Evolutionary conservation across 371 early-diverging fungal species (phyloP), one percentile per base, ranked within the genome.

Genomic region (Apophysomyces variabilis): DNA sequence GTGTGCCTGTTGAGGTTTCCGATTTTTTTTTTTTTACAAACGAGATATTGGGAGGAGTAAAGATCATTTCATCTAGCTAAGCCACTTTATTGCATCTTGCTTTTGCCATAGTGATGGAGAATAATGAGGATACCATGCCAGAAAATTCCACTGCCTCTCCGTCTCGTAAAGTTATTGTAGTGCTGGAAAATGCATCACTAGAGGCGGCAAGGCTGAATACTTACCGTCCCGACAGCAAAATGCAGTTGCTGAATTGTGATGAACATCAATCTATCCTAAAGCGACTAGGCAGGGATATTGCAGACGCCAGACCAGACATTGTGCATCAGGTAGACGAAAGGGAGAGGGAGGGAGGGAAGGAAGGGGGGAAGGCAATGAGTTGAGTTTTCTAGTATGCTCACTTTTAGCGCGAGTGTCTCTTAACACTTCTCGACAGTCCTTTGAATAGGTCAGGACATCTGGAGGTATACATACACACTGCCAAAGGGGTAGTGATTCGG

Each of bases 381-480:
- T 26, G 32, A 26, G 32, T 1, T 26, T 26, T 26, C 32, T 26
- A 26, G 32, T 54, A 18, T 32, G 12, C 61, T 38, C 57, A 43
- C 50, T 67, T 64, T 18, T 64, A 16, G 26, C 56, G 18, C 13
- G 73, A 97, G 92, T 98, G 98, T 74, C 87, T 99, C 46, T 82
- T 99, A 66, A 93, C 97, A 13, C 87, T 99, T 38, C 84, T 99
- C 38, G 99, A 99, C 83, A 93, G 93, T 65, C 99, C 99, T n/a
- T 80, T 99, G 68, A 98, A 98, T 87, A 97, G 98, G 77, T 92
- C 99, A 6, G 98, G 98, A 35, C 85, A 90, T 54, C 78, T 99
- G 61, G 96, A 96, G 75, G 90, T 94, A 12, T 98, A 93, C 75
- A 94, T 99, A 57, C 93, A 93, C 63, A 98, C 99, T 3, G 87